Conservation (phyloP, 371 early-diverging fungal genomes). For the Lichtheimia ornata region DNA sequence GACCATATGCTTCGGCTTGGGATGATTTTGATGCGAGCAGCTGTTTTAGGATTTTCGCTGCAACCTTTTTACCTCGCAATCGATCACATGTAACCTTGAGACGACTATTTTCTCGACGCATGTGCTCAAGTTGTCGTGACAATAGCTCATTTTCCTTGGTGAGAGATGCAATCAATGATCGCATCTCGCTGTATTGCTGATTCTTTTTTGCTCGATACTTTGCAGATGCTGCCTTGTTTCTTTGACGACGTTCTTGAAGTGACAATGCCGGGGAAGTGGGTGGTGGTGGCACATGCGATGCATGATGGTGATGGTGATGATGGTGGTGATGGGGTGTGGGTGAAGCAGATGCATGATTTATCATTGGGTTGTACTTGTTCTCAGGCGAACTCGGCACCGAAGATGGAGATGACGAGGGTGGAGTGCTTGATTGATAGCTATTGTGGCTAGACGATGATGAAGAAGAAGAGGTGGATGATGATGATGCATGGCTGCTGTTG, state of each 20-base stretch:
- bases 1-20: conserved; percentile 4
- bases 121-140: conserved; percentile 48
- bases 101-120: conserved; percentile 47
- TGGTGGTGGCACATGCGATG: not conserved
- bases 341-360: not conserved
- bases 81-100: conserved; percentile 52
- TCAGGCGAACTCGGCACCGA: conserved; percentile 14
- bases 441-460: conserved; percentile 8
- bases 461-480: conserved; percentile 7
- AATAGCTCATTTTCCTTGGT: conserved; percentile 56
- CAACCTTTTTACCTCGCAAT: conserved; percentile 56
- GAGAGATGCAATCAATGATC: conserved; percentile 38
- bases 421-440: conserved; percentile 3
- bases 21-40: conserved; percentile 15
- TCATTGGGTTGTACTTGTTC: not conserved
- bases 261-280: conserved; percentile 38
- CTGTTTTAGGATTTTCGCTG: conserved; percentile 57
- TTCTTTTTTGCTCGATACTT: conserved; percentile 69
- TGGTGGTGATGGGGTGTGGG: conserved; percentile 7
- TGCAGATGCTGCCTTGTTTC: conserved; percentile 67
- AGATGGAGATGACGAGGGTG: conserved; percentile 8
- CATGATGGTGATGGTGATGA: not conserved
- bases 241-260: conserved; percentile 52
- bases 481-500: not conserved
- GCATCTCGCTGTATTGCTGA: conserved; percentile 60